Base-by-base conservation (phyloP, 2,329 filamentous ascomycete species). In the Cercospora canescens region DNA sequence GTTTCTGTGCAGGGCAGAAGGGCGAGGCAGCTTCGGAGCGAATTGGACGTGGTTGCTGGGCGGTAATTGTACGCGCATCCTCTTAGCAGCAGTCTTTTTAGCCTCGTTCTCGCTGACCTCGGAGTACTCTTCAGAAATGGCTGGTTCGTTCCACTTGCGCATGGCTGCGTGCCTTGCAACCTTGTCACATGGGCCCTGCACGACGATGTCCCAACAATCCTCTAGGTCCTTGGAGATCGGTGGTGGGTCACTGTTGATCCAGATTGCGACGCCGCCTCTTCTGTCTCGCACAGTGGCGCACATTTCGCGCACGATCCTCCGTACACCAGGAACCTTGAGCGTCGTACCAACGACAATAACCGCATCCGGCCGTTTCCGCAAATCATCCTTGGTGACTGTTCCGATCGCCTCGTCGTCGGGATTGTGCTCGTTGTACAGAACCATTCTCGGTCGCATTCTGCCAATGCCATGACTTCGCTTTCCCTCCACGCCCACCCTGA, bases 331-430 rank as follows among this genome's bases (percentile, higher is more conserved):
- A 58, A 99, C 94, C 77, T 98, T 98, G 72, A 99, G 82, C 65
- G 92, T 97, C 2, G 95, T 99, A 60, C 95, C 95, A 8, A 97
- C 95, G 30, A 99, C 95, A 71, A 99, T 89, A 28, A 99, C 87
- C 18, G 94, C 94, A 77, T 98, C 95, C 0, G 95, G 94, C 39
- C 93, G 87, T 48, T 90, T 87, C 67, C 93, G 91, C 65, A 98
- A 82, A 77, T 99, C 95, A 4, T 94, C 90, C 70, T 88, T 89
- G 60, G 94, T 93, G 45, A 97, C 94, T 24, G 92, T 92, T 50
- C 94, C 94, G 77, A 99, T 99, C 14, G 95, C 94, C 72, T 97
- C 94, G 71, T 95, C 93, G 71, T 99, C 95, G 0, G 95, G 95
- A 76, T 98, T 97, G 77, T 92, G 91, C 78, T 99, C 95, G 77